Conservation (phyloP, 176 grass and related monocot genomes). For the Zoysia pacifica region DNA sequence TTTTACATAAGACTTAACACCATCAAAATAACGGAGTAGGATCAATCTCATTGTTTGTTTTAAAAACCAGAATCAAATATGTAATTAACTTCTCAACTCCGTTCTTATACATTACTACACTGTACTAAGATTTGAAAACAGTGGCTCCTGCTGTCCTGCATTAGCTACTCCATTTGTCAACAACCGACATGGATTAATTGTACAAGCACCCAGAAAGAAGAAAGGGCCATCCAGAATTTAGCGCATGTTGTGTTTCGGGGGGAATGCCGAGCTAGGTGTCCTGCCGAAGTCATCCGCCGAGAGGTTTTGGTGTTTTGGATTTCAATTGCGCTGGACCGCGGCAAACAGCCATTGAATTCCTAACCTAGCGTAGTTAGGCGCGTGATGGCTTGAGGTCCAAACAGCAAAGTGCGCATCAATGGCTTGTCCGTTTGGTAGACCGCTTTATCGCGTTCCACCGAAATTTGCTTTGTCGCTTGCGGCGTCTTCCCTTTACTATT, state of each 20-base stretch:
- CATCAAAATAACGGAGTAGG: too few relatives aligned
- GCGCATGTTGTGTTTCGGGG: background rate
- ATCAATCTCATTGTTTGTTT: too few relatives aligned
- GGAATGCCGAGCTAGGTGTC: constrained; percentile 4
- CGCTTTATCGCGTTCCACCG: constrained; percentile 1
- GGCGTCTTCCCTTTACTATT: too few relatives aligned
- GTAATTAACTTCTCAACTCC: too few relatives aligned
- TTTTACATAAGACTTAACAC: too few relatives aligned
- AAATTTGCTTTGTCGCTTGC: background rate
- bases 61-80: too few relatives aligned
- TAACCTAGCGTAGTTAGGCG: constrained; percentile 25
- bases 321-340: constrained; percentile 20
- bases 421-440: constrained; percentile 27
- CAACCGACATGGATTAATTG: background rate
- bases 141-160: background rate
- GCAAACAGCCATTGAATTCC: constrained; percentile 26
- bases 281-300: background rate
- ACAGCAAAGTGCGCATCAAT: constrained; percentile 44
- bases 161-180: background rate
- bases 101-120: too few relatives aligned
- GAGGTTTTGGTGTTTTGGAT: constrained; percentile 31
- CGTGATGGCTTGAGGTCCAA: constrained; percentile 27
- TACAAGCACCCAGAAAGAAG: too few relatives aligned
- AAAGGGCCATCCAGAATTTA: background rate
- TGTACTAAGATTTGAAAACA: too few relatives aligned